Conservation (phyloP, 108 stramenopile genomes). For the Nitzschia sp. region DNA sequence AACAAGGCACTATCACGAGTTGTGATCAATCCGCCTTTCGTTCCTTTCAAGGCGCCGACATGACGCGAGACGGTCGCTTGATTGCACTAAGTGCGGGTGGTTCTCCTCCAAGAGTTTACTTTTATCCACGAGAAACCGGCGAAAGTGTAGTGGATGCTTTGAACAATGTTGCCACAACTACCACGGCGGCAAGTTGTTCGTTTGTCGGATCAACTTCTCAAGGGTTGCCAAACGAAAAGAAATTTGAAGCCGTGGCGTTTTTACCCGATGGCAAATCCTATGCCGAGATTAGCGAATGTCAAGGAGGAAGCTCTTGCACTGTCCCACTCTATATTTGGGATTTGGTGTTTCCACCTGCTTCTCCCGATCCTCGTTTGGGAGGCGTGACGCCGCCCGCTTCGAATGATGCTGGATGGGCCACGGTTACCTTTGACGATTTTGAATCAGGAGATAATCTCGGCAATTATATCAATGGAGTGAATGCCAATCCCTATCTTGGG, state of each 20-base stretch:
- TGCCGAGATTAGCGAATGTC: not conserved
- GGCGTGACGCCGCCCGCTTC: not conserved
- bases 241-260: conserved; percentile 10
- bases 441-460: not conserved
- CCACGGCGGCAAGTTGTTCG: not conserved
- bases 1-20: not conserved
- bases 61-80: conserved; percentile 7
- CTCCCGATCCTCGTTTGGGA: not conserved
- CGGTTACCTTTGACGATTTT: not conserved
- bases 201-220: not conserved
- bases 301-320: not conserved
- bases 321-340: not conserved
- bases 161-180: not conserved
- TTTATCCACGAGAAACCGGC: not conserved
- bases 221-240: conserved; percentile 5
- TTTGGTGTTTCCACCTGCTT: not conserved
- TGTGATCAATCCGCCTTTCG: not conserved
- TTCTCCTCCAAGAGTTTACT: conserved; percentile 5
- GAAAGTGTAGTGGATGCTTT: not conserved
- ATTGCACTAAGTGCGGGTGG: not conserved
- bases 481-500: not conserved
- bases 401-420: not conserved
- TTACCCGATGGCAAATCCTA: not conserved
- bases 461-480: not conserved
- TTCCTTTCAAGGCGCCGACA: conserved; percentile 1